Evolutionary conservation across 768 basidiomycete genomes (phyloP).

Genomic region (Mycena vitilis): DNA sequence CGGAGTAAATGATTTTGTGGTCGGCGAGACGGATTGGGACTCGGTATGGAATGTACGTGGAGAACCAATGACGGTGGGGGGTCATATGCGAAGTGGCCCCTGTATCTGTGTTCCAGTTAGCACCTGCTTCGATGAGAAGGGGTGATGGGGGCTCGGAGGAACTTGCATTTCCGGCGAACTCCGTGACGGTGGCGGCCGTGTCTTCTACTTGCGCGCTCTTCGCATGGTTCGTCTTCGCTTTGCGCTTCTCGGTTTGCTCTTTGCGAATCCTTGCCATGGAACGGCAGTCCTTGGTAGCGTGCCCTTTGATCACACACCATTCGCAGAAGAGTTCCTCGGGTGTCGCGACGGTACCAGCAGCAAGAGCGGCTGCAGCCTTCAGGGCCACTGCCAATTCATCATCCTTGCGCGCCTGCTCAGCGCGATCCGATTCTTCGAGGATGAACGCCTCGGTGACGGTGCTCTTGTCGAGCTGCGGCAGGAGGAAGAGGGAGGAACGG

Average conservation of each 20-base stretch:
- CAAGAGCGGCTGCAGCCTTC: no score
- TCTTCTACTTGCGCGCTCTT: no score
- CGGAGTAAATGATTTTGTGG: slow-evolving; percentile 38
- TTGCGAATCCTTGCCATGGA: no score
- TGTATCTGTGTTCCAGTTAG: slow-evolving; percentile 46
- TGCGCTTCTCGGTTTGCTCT: no score
- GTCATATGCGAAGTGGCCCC: slow-evolving; percentile 47
- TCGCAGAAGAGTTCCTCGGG: no score
- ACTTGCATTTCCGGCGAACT: slow-evolving; percentile 34
- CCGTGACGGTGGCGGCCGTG: not conserved
- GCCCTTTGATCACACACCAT: no score
- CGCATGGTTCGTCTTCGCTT: no score
- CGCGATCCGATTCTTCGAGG: not conserved
- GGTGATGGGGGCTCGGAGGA: slow-evolving; percentile 11
- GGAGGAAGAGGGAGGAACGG: slow-evolving; percentile 11
- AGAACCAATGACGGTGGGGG: slow-evolving; percentile 41
- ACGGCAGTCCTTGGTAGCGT: no score
- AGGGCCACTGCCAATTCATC: no score
- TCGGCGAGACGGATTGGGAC: slow-evolving; percentile 42
- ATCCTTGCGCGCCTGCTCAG: no score
- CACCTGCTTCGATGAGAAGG: slow-evolving; percentile 12
- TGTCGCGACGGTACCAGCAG: no score
- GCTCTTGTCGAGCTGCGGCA: not conserved
- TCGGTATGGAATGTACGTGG: slow-evolving; percentile 24
- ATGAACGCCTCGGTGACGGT: slow-evolving; percentile 23